Evolutionary conservation across 1,139 yeast genomes (phyloP).

Genomic region (Saccharomyces pastorianus): DNA sequence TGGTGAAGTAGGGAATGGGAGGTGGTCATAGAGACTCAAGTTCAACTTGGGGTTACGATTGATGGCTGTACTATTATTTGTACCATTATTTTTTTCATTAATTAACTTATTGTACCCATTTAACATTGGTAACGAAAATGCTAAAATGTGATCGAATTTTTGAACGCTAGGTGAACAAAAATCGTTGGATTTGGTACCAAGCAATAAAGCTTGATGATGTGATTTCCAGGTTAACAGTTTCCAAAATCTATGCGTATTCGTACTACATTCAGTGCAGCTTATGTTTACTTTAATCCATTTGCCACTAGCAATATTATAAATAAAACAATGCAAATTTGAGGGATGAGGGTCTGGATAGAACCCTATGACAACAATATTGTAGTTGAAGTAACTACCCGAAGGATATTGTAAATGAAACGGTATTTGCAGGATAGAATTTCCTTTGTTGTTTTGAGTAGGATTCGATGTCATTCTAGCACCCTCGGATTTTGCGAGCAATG

Average conservation of each 20-base stretch:
- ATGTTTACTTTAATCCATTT: constrained; percentile 59
- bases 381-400: constrained; percentile 57
- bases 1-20: background rate
- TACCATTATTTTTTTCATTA: background rate
- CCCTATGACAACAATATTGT: constrained; percentile 55
- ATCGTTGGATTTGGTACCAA: constrained; percentile 44
- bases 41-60: background rate
- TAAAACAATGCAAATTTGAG: constrained; percentile 45
- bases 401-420: constrained; percentile 43
- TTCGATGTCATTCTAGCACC: constrained; percentile 26
- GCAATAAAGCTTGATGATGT: constrained; percentile 56
- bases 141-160: constrained; percentile 48
- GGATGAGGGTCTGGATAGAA: constrained; percentile 36
- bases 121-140: constrained; percentile 58
- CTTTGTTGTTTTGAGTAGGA: constrained; percentile 9
- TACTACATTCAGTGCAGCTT: constrained; percentile 44
- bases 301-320: constrained; percentile 57
- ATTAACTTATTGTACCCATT: constrained; percentile 39
- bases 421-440: constrained; percentile 13
- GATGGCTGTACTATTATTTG: background rate
- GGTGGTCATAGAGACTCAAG: background rate
- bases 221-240: constrained; percentile 68
- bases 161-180: constrained; percentile 48
- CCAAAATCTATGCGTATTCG: constrained; percentile 54
- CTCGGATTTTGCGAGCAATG: constrained; percentile 26